Conservation (phyloP, 2,329 filamentous ascomycete species). For the Sordariomycetes sp. region DNA sequence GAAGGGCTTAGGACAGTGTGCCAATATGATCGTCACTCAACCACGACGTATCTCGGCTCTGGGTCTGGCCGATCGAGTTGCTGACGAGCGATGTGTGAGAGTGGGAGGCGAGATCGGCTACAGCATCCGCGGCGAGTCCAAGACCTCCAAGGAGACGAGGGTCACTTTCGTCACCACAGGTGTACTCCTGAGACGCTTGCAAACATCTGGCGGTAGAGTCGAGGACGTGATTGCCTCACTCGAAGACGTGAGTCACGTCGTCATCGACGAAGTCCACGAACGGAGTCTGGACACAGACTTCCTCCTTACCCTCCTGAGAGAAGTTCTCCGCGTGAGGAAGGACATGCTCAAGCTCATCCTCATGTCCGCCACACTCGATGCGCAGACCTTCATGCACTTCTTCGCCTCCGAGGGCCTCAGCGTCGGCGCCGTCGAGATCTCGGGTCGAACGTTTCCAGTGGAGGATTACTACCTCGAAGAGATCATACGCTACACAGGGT, state of each 20-base stretch:
- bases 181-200: conserved; percentile 82
- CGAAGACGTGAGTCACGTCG: conserved; percentile 85
- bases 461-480: conserved; percentile 87
- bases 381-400: conserved; percentile 74
- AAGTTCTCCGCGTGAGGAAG: conserved; percentile 64
- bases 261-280: conserved; percentile 96
- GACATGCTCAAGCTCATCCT: conserved; percentile 83
- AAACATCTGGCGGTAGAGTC: conserved; percentile 73
- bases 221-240: conserved; percentile 75
- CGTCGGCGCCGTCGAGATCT: conserved; percentile 78
- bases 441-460: conserved; percentile 83
- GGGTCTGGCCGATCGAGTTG: conserved; percentile 87
- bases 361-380: conserved; percentile 95
- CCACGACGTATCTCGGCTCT: conserved; percentile 90
- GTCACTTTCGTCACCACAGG: conserved; percentile 96
- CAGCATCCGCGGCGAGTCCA: conserved; percentile 83
- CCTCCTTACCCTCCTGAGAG: conserved; percentile 74
- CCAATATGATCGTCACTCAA: conserved; percentile 93
- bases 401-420: conserved; percentile 59
- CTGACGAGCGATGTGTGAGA: conserved; percentile 74
- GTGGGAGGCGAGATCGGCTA: conserved; percentile 90
- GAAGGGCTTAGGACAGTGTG: conserved; percentile 61
- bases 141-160: conserved; percentile 62
- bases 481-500: conserved; percentile 70
- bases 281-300: conserved; percentile 93